Conservation (phyloP, 495 filamentous ascomycete species). For the Penicilliopsis zonata region DNA sequence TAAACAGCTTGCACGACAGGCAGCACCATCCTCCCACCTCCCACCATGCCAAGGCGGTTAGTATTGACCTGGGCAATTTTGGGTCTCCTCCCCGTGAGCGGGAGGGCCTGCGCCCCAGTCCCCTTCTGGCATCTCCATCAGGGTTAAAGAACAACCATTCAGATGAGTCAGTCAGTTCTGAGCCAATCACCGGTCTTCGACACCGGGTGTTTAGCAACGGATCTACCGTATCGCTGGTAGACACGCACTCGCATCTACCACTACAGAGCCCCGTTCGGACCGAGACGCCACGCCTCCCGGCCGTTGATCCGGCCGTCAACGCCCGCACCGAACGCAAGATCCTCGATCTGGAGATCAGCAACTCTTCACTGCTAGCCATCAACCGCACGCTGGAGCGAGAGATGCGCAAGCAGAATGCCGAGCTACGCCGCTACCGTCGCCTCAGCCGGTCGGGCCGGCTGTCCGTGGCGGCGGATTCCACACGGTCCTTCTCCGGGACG, state of each 20-base stretch:
- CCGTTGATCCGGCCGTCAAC: conserved; percentile 62
- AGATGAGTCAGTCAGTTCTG: conserved; percentile 11
- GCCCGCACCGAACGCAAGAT: conserved; percentile 91
- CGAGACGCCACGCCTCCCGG: conserved; percentile 34
- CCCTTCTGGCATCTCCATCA: conserved; percentile 19
- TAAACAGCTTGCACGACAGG: conserved; percentile 9
- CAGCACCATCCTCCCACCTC: conserved; percentile 7
- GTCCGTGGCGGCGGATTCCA: conserved; percentile 36
- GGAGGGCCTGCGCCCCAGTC: conserved; percentile 22
- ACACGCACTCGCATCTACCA: conserved; percentile 14
- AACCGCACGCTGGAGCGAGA: conserved; percentile 87
- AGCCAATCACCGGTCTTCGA: conserved; percentile 21
- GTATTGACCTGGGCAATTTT: conserved; percentile 21
- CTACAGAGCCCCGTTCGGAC: conserved; percentile 34
- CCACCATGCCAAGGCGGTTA: conserved; percentile 27
- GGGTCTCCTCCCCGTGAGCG: conserved; percentile 9
- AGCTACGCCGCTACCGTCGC: conserved; percentile 72
- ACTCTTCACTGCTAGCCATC: conserved; percentile 92
- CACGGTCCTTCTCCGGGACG: conserved; percentile 29
- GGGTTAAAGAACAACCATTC: conserved; percentile 12
- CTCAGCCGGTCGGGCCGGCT: conserved; percentile 67
- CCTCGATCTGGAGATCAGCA: conserved; percentile 94
- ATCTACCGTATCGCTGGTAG: conserved; percentile 19
- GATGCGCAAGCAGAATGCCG: conserved; percentile 79
- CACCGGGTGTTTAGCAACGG: conserved; percentile 31